Conservation (phyloP, 306 rosid genomes). For the Gleditsia sinensis region DNA sequence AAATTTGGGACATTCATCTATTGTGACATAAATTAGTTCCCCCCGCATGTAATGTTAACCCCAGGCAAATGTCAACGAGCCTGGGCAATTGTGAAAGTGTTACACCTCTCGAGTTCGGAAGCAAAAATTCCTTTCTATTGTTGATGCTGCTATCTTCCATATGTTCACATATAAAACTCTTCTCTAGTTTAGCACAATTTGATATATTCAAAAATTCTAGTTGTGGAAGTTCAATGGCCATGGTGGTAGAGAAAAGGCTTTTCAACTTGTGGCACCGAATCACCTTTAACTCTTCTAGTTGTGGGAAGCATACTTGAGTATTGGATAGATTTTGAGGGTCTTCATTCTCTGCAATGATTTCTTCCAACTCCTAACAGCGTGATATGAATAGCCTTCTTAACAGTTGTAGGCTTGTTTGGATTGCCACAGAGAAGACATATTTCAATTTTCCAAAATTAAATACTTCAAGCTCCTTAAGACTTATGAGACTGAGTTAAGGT, state of each 20-base stretch:
- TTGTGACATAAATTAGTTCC: background rate
- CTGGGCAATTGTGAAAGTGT: background rate
- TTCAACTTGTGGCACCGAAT: too few species aligned
- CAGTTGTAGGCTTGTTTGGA: too few species aligned
- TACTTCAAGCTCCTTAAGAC: too few species aligned
- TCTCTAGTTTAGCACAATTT: background rate
- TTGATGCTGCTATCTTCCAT: background rate
- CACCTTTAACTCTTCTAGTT: too few species aligned
- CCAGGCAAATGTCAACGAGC: background rate
- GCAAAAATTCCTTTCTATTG: background rate
- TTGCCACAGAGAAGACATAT: too few species aligned
- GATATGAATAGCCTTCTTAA: too few species aligned
- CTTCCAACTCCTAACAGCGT: background rate
- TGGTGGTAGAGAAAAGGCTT: background rate
- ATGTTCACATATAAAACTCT: too few species aligned
- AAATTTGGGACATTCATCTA: background rate
- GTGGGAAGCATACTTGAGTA: too few species aligned
- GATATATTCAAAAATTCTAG: background rate
- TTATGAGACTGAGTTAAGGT: too few species aligned
- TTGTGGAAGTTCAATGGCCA: background rate
- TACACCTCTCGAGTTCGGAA: background rate
- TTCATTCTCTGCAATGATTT: background rate
- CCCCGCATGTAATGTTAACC: background rate
- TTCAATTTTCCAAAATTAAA: too few species aligned
- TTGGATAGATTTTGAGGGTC: background rate